phyloP scores from a whole-genome alignment of 768 basidiomycete genomes.

The Coprinellus micaceus region DNA sequence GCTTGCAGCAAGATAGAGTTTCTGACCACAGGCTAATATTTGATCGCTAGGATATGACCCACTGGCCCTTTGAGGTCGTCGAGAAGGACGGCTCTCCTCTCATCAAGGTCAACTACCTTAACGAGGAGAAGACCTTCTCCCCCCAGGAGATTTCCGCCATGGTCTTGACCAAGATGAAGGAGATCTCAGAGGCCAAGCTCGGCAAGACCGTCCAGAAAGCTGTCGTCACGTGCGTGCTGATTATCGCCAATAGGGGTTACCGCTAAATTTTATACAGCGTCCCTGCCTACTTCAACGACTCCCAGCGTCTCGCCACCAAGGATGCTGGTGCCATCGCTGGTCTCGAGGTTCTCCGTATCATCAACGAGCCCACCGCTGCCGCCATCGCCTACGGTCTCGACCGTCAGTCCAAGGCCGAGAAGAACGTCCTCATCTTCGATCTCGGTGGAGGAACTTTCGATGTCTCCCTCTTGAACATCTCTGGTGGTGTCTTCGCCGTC shows the following conservation, averaged over 20 bases:
- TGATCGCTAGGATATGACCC: conserved; percentile 72
- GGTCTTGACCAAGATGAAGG: conserved; percentile 99
- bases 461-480: conserved; percentile 98
- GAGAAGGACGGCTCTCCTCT: conserved; percentile 96
- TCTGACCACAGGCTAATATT: conserved; percentile 11
- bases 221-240: conserved; percentile 81
- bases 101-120: conserved; percentile 94
- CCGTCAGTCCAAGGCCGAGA: conserved; percentile 90
- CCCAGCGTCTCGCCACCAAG: conserved; percentile 98
- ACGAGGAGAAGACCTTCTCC: conserved; percentile 93
- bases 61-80: conserved; percentile 97
- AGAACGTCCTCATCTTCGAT: conserved; percentile 99
- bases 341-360: conserved; percentile 99
- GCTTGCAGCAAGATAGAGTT: not conserved
- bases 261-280: conserved; percentile 46
- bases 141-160: conserved; percentile 99
- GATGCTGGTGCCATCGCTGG: conserved; percentile 98
- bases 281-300: conserved; percentile 99
- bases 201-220: conserved; percentile 98
- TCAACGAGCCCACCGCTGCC: conserved; percentile 99
- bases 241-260: conserved; percentile 10
- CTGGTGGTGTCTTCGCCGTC: conserved; percentile 96
- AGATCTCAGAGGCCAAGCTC: conserved; percentile 98
- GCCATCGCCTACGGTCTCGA: conserved; percentile 99
- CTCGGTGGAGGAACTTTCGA: conserved; percentile 99